These are phyloP conservation scores for Rhodofomes roseus DNA, from an alignment of 1,284 basidiomycete species.

Conservation along the genomic window DNA sequence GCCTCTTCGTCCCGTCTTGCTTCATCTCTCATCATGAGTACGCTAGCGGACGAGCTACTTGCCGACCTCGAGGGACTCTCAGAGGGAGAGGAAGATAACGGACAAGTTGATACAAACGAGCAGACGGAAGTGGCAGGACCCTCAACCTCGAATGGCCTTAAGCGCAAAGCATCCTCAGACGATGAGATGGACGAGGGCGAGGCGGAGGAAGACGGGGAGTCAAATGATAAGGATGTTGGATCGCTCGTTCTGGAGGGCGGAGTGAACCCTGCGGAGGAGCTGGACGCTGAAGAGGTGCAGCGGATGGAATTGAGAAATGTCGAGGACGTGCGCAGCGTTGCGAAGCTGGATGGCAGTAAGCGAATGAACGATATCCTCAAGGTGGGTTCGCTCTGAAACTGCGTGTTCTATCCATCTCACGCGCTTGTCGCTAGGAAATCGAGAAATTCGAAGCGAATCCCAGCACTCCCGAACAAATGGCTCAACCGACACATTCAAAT, in stretches of 20 bases:
- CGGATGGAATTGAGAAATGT: constrained; percentile 84
- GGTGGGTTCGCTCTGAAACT: constrained; percentile 38
- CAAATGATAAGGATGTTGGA: constrained; percentile 40
- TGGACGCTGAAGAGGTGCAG: constrained; percentile 90
- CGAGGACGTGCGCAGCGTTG: constrained; percentile 83
- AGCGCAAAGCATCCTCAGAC: constrained; percentile 59
- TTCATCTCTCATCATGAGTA: constrained; percentile 47
- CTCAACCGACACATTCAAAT: constrained; percentile 82
- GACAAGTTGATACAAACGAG: constrained; percentile 48
- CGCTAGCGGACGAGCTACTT: constrained; percentile 83
- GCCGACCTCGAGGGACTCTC: constrained; percentile 82
- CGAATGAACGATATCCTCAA: constrained; percentile 83
- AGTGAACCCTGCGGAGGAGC: constrained; percentile 87
- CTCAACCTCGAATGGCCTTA: constrained; percentile 38
- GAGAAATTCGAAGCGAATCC: constrained; percentile 79
- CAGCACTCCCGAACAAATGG: constrained; percentile 75
- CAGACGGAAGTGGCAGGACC: constrained; percentile 25
- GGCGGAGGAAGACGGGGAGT: constrained; percentile 38
- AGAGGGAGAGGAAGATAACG: constrained; percentile 52
- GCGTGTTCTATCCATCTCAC: neutral
- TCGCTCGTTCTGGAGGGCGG: constrained; percentile 87
- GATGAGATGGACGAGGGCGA: constrained; percentile 51
- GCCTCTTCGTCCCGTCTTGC: neutral
- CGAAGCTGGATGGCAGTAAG: constrained; percentile 84
- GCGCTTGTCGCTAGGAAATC: constrained; percentile 62